These are phyloP conservation scores for Cercospora sp. DNA, from an alignment of 2,329 filamentous ascomycete species.

Conservation along the genomic window DNA sequence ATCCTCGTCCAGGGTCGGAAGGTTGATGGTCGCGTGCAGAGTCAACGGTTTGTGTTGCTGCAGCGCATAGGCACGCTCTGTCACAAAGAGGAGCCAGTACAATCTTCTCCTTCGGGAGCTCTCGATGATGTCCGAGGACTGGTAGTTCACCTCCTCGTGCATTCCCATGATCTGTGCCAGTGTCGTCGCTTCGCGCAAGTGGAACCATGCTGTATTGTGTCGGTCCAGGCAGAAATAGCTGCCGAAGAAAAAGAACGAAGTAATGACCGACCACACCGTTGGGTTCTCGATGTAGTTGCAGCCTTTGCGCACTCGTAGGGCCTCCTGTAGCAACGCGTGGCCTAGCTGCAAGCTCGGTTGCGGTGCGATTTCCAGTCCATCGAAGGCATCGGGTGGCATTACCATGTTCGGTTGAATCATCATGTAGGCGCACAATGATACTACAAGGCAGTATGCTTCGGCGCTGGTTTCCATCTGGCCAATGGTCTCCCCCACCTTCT, in stretches of 20 bases:
- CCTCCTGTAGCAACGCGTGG: conserved; percentile 60
- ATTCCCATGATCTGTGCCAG: conserved; percentile 60
- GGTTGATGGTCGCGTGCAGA: conserved; percentile 59
- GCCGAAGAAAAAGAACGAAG: conserved; percentile 63
- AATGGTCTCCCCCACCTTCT: conserved; percentile 55
- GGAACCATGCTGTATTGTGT: conserved; percentile 63
- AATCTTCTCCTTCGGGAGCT: conserved; percentile 56
- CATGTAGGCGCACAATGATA: conserved; percentile 53
- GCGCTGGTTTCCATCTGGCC: conserved; percentile 53
- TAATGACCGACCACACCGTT: conserved; percentile 59
- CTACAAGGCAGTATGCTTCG: conserved; percentile 61
- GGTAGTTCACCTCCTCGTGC: conserved; percentile 60
- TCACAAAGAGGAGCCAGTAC: conserved; percentile 65
- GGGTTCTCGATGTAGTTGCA: conserved; percentile 61
- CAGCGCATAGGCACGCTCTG: conserved; percentile 64
- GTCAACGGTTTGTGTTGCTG: conserved; percentile 65
- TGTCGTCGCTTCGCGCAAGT: conserved; percentile 62
- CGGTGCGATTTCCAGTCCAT: conserved; percentile 53
- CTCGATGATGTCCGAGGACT: conserved; percentile 50
- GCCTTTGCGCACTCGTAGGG: conserved; percentile 56
- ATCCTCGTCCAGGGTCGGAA: conserved; percentile 53
- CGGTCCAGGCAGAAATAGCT: conserved; percentile 64
- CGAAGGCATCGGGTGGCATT: conserved; percentile 44
- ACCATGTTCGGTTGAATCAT: conserved; percentile 53
- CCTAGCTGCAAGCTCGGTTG: conserved; percentile 50